These are phyloP conservation scores for Balansia obtecta DNA, from an alignment of 2,329 filamentous ascomycete genomes.

Conservation along the genomic window DNA sequence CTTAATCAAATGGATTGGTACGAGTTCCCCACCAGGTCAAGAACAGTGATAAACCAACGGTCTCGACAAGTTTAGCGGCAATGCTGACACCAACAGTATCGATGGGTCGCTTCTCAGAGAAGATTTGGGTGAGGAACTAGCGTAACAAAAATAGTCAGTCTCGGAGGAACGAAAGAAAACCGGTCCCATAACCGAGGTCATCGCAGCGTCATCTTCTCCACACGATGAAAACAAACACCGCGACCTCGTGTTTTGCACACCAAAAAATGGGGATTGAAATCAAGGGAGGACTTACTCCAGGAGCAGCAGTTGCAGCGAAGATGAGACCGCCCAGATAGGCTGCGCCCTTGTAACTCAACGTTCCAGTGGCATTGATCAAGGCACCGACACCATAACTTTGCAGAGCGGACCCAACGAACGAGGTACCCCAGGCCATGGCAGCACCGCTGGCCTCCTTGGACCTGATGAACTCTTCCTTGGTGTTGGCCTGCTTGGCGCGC, in stretches of 20 bases:
- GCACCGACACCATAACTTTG: slow-evolving; percentile 86
- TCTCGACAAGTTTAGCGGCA: slow-evolving; percentile 80
- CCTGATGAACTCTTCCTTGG: slow-evolving; percentile 90
- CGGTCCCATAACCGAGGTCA: background rate
- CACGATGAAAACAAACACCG: background rate
- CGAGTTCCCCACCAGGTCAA: slow-evolving; percentile 96
- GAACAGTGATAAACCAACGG: slow-evolving; percentile 81
- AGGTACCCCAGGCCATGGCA: slow-evolving; percentile 81
- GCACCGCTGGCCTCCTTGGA: slow-evolving; percentile 86
- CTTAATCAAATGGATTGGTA: slow-evolving; percentile 78
- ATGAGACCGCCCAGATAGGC: slow-evolving; percentile 85
- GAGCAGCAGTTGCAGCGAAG: slow-evolving; percentile 83
- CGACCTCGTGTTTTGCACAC: background rate
- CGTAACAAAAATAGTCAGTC: background rate
- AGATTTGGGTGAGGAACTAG: slow-evolving; percentile 74
- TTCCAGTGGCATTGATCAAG: slow-evolving; percentile 88
- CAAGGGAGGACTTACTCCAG: slow-evolving; percentile 46
- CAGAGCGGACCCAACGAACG: slow-evolving; percentile 74
- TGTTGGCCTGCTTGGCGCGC: slow-evolving; percentile 80
- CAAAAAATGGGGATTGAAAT: background rate
- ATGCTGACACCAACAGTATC: slow-evolving; percentile 82
- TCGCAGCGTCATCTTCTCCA: background rate
- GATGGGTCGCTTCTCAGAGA: slow-evolving; percentile 82
- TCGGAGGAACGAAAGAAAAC: background rate
- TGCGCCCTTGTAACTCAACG: slow-evolving; percentile 91